These are phyloP conservation scores for Camelina sativa DNA, from an alignment of 345 rosid genomes.

Conservation along the genomic window DNA sequence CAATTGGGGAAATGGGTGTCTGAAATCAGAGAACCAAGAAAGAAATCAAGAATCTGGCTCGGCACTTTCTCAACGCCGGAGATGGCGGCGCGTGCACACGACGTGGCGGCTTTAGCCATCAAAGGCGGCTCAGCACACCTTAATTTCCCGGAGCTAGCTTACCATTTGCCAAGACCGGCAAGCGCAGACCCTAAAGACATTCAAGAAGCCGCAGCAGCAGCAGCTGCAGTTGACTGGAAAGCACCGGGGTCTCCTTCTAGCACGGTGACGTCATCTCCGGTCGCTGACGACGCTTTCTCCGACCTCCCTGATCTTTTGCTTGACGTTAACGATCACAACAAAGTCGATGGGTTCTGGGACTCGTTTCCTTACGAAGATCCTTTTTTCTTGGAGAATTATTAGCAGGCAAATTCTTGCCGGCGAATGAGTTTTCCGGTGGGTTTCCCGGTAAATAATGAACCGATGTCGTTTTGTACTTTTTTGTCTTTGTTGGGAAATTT, in stretches of 20 bases:
- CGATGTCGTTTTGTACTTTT: constrained; percentile 24
- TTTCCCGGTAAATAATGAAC: constrained; percentile 14
- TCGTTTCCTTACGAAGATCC: constrained; percentile 49
- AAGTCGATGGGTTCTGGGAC: constrained; percentile 53
- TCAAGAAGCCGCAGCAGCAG: constrained; percentile 82
- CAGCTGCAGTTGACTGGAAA: constrained; percentile 60
- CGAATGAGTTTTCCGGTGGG: background rate
- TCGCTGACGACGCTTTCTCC: constrained; percentile 62
- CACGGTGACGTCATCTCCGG: constrained; percentile 43
- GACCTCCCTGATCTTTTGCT: constrained; percentile 72
- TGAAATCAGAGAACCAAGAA: constrained; percentile 85
- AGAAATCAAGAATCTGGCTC: constrained; percentile 93
- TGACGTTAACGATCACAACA: constrained; percentile 44
- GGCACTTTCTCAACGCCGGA: constrained; percentile 87
- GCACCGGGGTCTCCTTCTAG: constrained; percentile 47
- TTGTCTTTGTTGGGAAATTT: constrained; percentile 22
- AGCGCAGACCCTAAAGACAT: constrained; percentile 77
- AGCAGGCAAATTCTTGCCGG: constrained; percentile 22
- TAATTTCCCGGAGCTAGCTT: constrained; percentile 75
- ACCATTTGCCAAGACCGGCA: constrained; percentile 67
- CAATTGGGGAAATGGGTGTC: constrained; percentile 99
- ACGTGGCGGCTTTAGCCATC: constrained; percentile 81
- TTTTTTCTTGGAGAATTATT: constrained; percentile 36
- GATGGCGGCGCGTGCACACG: constrained; percentile 99
- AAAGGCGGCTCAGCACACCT: constrained; percentile 78